phyloP scores from a whole-genome alignment of 768 basidiomycete genomes.

The button mushroom (Agaricus bisporus) region DNA sequence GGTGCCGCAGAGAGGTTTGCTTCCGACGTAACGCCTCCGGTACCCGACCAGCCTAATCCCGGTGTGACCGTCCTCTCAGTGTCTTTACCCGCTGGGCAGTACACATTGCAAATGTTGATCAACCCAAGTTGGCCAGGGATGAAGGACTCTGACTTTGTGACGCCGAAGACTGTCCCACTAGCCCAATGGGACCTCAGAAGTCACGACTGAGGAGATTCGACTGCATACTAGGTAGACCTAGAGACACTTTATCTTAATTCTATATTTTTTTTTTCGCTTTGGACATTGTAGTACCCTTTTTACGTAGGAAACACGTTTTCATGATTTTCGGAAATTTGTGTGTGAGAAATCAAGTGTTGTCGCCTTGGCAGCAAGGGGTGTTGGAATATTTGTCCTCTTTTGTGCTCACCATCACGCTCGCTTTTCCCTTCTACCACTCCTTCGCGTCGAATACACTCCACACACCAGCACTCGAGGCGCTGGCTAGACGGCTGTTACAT shows the following conservation, averaged over 20 bases:
- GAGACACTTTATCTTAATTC: constrained; percentile 3
- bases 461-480: not conserved
- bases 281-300: not conserved
- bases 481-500: not conserved
- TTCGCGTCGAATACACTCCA: not conserved
- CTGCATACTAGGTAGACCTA: constrained; percentile 6
- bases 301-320: not conserved
- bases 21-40: constrained; percentile 57
- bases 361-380: constrained; percentile 5
- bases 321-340: not conserved
- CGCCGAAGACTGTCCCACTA: constrained; percentile 66
- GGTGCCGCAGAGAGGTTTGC: constrained; percentile 47
- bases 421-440: not conserved
- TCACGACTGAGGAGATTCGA: constrained; percentile 44
- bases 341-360: not conserved
- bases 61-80: constrained; percentile 79
- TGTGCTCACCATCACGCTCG: not conserved
- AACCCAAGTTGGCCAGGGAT: constrained; percentile 88
- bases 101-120: constrained; percentile 81
- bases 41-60: constrained; percentile 66
- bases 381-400: not conserved
- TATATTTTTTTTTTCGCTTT: not conserved
- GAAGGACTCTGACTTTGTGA: constrained; percentile 50
- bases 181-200: constrained; percentile 74
- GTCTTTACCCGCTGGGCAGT: constrained; percentile 59